phyloP scores from a whole-genome alignment of 106 monocot species.

The Hemerocallis citrina region DNA sequence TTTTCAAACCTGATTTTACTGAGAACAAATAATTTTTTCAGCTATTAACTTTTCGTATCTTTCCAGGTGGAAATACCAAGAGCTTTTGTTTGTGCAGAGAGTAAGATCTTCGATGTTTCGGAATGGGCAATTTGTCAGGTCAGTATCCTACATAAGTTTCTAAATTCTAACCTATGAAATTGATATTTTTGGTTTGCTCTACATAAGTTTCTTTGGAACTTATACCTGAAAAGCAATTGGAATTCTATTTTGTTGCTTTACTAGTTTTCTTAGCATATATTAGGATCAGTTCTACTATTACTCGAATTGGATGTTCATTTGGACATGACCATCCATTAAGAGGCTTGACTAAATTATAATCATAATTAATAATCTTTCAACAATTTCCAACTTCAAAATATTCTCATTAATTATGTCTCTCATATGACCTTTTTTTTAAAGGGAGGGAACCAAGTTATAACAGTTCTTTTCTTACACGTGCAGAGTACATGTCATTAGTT shows the following conservation, averaged over 20 bases:
- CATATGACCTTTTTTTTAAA: too few relatives aligned
- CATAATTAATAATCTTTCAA: too few relatives aligned
- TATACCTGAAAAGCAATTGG: too few relatives aligned
- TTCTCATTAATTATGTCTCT: too few relatives aligned
- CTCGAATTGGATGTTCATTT: too few relatives aligned
- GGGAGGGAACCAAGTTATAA: too few relatives aligned
- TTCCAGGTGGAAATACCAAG: conserved; percentile 84
- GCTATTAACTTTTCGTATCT: neutral
- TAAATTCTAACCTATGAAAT: neutral
- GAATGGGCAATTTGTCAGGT: conserved; percentile 99
- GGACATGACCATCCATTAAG: too few relatives aligned
- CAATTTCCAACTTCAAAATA: too few relatives aligned
- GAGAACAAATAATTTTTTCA: neutral
- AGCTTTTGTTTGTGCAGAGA: conserved; percentile 97
- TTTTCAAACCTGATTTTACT: neutral
- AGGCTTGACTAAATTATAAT: too few relatives aligned
- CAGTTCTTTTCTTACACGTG: too few relatives aligned
- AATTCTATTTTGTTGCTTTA: neutral
- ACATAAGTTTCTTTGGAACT: neutral
- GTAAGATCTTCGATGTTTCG: conserved; percentile 95
- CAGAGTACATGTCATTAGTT: too few relatives aligned
- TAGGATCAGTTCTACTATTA: too few relatives aligned
- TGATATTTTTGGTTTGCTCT: neutral
- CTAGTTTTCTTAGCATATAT: neutral
- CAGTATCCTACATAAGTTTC: conserved; percentile 2